These are phyloP conservation scores for Penicillium frequentans DNA, from an alignment of 2,329 filamentous ascomycete genomes.

Conservation along the genomic window DNA sequence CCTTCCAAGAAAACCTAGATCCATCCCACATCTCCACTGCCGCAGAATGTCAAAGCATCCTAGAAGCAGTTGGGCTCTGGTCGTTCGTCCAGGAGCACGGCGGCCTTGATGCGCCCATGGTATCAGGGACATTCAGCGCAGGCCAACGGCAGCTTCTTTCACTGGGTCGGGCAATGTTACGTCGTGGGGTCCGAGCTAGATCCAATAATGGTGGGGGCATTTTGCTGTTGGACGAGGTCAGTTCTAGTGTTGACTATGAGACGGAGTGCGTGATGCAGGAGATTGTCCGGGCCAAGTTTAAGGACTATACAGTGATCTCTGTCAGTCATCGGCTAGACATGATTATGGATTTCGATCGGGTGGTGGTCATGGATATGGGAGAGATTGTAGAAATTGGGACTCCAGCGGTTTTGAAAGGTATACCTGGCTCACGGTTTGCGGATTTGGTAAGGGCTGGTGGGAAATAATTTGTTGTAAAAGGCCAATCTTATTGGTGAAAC, in stretches of 20 bases:
- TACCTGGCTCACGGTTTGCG: not conserved
- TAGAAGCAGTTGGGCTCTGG: not conserved
- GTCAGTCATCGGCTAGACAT: conserved; percentile 67
- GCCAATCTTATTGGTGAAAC: not conserved
- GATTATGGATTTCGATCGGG: conserved; percentile 61
- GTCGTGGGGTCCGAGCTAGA: not conserved
- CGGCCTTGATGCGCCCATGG: not conserved
- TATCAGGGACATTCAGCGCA: not conserved
- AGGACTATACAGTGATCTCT: conserved; percentile 60
- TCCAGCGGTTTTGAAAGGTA: not conserved
- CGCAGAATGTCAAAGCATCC: not conserved
- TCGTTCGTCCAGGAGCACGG: not conserved
- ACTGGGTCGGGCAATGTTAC: not conserved
- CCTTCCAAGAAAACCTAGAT: conserved; percentile 47
- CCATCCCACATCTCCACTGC: conserved; percentile 22
- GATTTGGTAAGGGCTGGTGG: not conserved
- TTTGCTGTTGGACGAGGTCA: conserved; percentile 64
- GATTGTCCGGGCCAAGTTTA: conserved; percentile 54
- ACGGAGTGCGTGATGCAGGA: conserved; percentile 61
- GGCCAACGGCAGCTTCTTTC: not conserved
- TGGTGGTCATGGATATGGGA: conserved; percentile 59
- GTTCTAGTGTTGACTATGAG: conserved; percentile 61
- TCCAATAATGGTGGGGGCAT: not conserved
- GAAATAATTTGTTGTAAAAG: not conserved
- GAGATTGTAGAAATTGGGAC: conserved; percentile 48